Conservation (phyloP, 441 rosid genomes). For the Erodium chrysanthum region DNA sequence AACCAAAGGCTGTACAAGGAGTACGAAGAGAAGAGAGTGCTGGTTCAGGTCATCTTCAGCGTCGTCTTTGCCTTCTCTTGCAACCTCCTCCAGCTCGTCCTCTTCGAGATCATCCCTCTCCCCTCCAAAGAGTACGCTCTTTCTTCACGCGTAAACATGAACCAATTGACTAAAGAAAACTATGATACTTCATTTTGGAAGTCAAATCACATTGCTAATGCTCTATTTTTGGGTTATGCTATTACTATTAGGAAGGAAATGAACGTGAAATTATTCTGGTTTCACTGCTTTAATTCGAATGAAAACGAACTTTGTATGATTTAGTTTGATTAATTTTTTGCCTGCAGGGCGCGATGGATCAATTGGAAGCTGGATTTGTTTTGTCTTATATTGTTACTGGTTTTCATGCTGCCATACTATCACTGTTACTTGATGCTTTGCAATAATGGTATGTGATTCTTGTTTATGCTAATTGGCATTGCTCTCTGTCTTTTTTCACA, state of each 20-base stretch:
- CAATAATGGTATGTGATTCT: conserved; percentile 56
- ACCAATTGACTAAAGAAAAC: background rate
- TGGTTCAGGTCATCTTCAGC: conserved; percentile 94
- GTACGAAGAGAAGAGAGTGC: conserved; percentile 84
- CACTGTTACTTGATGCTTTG: conserved; percentile 97
- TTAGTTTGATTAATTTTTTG: conserved; percentile 9
- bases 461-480: background rate
- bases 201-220: no score
- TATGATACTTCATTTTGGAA: background rate
- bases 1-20: conserved; percentile 82
- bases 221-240: background rate
- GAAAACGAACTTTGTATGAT: background rate
- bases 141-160: background rate
- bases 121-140: conserved; percentile 64
- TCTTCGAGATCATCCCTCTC: conserved; percentile 89
- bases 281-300: background rate
- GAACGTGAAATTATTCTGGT: background rate
- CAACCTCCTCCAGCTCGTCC: conserved; percentile 94
- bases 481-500: no score
- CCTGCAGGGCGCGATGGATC: conserved; percentile 74
- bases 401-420: conserved; percentile 91
- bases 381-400: conserved; percentile 77
- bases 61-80: conserved; percentile 93
- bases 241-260: no score
- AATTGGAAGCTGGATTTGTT: conserved; percentile 96